Percentiles rank a stretch among this genome's conserved stretches.
These are phyloP conservation scores for Tarenaya hassleriana DNA, from an alignment of 345 rosid genomes.

Conservation along the genomic window DNA sequence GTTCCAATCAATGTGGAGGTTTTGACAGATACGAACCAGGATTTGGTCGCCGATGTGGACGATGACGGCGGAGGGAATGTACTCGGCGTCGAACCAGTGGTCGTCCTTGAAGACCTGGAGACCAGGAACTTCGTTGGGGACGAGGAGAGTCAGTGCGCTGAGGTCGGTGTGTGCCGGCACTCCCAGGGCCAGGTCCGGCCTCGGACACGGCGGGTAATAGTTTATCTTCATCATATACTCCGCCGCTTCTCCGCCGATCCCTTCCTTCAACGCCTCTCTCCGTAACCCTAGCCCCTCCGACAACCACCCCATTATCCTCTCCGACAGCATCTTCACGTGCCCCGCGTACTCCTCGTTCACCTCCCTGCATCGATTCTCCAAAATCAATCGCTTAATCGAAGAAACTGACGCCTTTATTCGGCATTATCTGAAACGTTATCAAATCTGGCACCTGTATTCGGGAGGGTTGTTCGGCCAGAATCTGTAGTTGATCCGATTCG, in stretches of 20 bases:
- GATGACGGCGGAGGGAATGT: conserved; percentile 69
- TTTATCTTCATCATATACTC: conserved; percentile 75
- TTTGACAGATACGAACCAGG: conserved; percentile 44
- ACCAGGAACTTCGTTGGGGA: conserved; percentile 82
- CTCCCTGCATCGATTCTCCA: conserved; percentile 34
- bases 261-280: conserved; percentile 40
- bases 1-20: no score
- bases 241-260: conserved; percentile 51
- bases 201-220: conserved; percentile 84
- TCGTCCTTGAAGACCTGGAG: conserved; percentile 68
- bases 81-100: conserved; percentile 59
- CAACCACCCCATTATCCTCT: conserved; percentile 37
- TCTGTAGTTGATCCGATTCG: conserved; percentile 38
- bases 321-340: conserved; percentile 39
- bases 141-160: conserved; percentile 62
- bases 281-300: conserved; percentile 64
- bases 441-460: conserved; percentile 47
- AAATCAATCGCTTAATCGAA: background rate
- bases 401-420: background rate
- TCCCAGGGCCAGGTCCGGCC: conserved; percentile 78
- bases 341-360: conserved; percentile 67
- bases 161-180: conserved; percentile 81
- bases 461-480: conserved; percentile 79
- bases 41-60: conserved; percentile 83
- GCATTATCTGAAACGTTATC: background rate